A percentile compares a stretch with the other conserved stretches of the same genome.
Conservation (phyloP, 768 basidiomycete species). For the Gymnopilus dilepis region DNA sequence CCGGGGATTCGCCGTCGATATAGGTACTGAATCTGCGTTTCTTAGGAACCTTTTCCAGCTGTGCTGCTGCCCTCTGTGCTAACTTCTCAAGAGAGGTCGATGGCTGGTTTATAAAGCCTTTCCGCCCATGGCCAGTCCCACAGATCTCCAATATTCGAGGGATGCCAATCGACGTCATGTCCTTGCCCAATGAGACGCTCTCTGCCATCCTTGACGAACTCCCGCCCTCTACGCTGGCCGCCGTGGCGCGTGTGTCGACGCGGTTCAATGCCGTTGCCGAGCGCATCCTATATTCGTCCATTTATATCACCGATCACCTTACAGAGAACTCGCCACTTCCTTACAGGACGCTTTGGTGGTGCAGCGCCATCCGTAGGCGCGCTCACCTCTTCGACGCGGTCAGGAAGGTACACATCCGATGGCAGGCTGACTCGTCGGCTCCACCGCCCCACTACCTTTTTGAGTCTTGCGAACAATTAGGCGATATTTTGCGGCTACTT, state of each 20-base stretch:
- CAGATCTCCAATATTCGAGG: not conserved
- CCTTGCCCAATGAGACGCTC: conserved; percentile 64
- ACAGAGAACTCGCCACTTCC: conserved; percentile 46
- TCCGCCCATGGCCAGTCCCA: not conserved
- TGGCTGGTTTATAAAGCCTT: conserved; percentile 2
- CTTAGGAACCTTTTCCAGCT: conserved; percentile 16
- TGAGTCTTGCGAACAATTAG: conserved; percentile 45
- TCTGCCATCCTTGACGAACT: conserved; percentile 50
- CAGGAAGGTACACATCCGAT: conserved; percentile 56
- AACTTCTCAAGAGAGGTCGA: not conserved
- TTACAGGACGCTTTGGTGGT: conserved; percentile 53
- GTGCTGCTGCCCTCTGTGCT: not conserved
- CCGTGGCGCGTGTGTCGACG: conserved; percentile 50
- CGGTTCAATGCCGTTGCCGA: conserved; percentile 59
- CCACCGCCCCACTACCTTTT: conserved; percentile 37
- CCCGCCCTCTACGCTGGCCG: conserved; percentile 41
- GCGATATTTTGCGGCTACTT: conserved; percentile 40
- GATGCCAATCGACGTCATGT: conserved; percentile 18
- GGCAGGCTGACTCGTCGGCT: conserved; percentile 49
- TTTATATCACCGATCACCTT: conserved; percentile 53
- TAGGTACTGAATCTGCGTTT: conserved; percentile 24
- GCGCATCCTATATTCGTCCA: conserved; percentile 59
- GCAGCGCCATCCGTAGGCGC: conserved; percentile 51
- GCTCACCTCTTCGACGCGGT: conserved; percentile 52
- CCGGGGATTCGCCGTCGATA: conserved; percentile 45